These are phyloP conservation scores for Microbotryum intermedium DNA, from an alignment of 1,284 basidiomycete genomes.

Conservation along the genomic window DNA sequence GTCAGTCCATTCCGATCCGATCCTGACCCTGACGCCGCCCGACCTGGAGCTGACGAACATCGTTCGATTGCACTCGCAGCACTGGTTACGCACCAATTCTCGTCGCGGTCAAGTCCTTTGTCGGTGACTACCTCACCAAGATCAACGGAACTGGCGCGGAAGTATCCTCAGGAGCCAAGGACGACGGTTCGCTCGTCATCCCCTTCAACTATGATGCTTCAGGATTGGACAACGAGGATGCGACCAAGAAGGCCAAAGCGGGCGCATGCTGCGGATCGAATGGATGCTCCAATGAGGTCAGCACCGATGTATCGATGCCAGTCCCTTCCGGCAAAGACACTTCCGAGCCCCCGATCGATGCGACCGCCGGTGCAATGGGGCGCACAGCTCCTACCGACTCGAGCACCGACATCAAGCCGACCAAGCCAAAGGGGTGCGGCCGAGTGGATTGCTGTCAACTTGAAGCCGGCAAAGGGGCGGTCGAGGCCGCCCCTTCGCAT, in stretches of 20 bases:
- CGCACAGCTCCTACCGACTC: conserved; percentile 8
- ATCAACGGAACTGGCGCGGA: conserved; percentile 1
- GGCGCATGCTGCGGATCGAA: not conserved
- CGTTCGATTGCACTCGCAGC: not conserved
- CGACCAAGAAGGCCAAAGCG: not conserved
- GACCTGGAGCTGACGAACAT: not conserved
- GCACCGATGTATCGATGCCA: conserved; percentile 20
- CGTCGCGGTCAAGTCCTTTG: conserved; percentile 33
- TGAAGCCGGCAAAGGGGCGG: not conserved
- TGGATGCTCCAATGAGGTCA: conserved; percentile 1
- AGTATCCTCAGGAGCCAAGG: not conserved
- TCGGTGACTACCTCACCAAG: conserved; percentile 24
- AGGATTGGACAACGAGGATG: conserved; percentile 4
- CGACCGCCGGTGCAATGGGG: not conserved
- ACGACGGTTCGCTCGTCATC: conserved; percentile 18
- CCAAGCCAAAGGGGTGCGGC: conserved; percentile 24
- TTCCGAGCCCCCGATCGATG: conserved; percentile 16
- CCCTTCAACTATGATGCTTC: conserved; percentile 26
- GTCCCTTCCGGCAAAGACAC: conserved; percentile 6
- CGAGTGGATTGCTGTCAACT: conserved; percentile 28
- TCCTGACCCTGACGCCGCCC: not conserved
- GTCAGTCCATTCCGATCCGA: not conserved
- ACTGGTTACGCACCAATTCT: conserved; percentile 33
- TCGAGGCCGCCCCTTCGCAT: conserved; percentile 3
- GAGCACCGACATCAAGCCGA: not conserved